A percentile compares a stretch with the other conserved stretches of the same genome.
phyloP scores from a whole-genome alignment of 2,329 filamentous ascomycete genomes.

The Paraphaeosphaeria sporulosa region DNA sequence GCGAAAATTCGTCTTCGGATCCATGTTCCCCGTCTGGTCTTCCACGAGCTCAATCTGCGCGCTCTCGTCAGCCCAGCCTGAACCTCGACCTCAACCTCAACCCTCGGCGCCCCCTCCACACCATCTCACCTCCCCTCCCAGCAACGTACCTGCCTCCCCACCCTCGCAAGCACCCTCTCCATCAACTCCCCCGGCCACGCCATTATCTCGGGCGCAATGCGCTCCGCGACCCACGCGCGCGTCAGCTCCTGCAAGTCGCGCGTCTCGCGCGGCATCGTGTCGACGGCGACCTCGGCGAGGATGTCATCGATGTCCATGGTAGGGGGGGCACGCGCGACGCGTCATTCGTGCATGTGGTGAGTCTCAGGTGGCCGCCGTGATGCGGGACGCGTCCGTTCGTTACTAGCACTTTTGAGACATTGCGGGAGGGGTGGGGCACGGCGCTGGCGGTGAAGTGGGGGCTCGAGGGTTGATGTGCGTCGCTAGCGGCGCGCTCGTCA shows the following conservation, averaged over 20 bases:
- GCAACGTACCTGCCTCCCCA: slow-evolving; percentile 45
- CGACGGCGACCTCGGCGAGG: slow-evolving; percentile 57
- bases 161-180: slow-evolving; percentile 75
- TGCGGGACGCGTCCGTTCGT: background rate
- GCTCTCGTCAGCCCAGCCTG: slow-evolving; percentile 26
- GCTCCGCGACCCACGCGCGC: slow-evolving; percentile 91
- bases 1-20: slow-evolving; percentile 88
- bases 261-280: slow-evolving; percentile 62
- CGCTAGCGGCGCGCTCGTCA: slow-evolving; percentile 22
- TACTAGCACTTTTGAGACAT: background rate
- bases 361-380: slow-evolving; percentile 3
- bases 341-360: slow-evolving; percentile 3
- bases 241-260: slow-evolving; percentile 88
- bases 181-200: slow-evolving; percentile 79
- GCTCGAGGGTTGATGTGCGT: slow-evolving; percentile 16
- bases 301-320: slow-evolving; percentile 61
- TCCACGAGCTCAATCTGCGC: slow-evolving; percentile 58
- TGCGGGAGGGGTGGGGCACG: slow-evolving; percentile 20
- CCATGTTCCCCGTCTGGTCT: slow-evolving; percentile 79
- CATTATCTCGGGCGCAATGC: slow-evolving; percentile 87
- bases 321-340: background rate
- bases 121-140: no score
- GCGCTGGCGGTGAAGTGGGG: slow-evolving; percentile 16
- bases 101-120: slow-evolving; percentile 43
- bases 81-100: background rate